Evolutionary conservation across 2,329 filamentous ascomycete genomes (phyloP), one percentile per base, ranked within the genome.

Genomic region (Penicillium sp.): DNA sequence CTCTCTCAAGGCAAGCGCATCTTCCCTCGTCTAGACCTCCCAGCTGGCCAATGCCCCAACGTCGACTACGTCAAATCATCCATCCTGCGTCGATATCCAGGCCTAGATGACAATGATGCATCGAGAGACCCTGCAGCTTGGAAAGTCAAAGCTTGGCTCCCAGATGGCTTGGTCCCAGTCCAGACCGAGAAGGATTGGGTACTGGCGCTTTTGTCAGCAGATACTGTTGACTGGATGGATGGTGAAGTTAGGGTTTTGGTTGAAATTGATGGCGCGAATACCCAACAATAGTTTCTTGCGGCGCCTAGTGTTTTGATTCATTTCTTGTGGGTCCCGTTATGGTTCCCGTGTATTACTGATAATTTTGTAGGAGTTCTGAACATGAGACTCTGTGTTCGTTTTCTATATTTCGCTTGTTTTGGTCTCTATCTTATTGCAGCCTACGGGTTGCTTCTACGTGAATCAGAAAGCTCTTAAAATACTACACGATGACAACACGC

Each of bases 201-300:
- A 18, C 68, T 76, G 51, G 71, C 74, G 4, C 63, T 76, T n/a
- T 58, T 75, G 28, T 69, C 72, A 4, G 71, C 70, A 10, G 68
- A 69, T 16, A 71, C 70, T 10, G 69, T 75, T 2, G 75, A 76
- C 27, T 78, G 75, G 75, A 76, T 78, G 73, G 75, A 77, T 52
- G 69, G 69, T 4, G 68, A 75, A 36, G 53, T 78, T 50, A 72
- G 68, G 45, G 69, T 78, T 48, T 56, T 78, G 27, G 61, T 76
- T 25, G 74, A 76, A 38, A 43, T 71, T 35, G 65, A 62, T 28
- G 57, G 50, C 18, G 31, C 43, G 18, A 52, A 50, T 49, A 30
- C 44, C 22, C 49, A 53, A 20, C 48, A 53, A 36, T 57, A 57
- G 42, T 35, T 30, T 6, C 14, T 36, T 47, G 38, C 25, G 31